Percentiles rank a stretch among this genome's conserved stretches.
Conservation (phyloP, 306 rosid genomes). For the Lotus japonicus region DNA sequence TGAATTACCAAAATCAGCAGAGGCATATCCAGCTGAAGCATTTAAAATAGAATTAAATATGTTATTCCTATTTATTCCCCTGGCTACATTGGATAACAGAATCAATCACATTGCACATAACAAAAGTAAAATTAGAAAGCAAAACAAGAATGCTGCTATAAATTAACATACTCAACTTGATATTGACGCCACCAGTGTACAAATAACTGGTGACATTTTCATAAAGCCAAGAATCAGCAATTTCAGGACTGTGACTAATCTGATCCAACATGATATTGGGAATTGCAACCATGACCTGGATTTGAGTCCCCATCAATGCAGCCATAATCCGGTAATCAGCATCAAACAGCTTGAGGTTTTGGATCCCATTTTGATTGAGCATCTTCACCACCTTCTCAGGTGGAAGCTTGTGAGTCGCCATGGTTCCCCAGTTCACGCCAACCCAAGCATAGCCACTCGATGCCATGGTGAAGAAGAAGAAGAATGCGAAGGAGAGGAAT, state of each 20-base stretch:
- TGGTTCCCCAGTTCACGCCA: conserved; percentile 92
- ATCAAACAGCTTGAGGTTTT: conserved; percentile 61
- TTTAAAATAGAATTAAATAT: neutral
- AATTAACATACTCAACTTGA: conserved; percentile 84
- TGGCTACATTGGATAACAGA: no score
- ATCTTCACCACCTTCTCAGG: conserved; percentile 57
- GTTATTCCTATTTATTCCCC: no score
- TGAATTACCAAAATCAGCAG: neutral
- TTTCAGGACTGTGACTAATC: conserved; percentile 42
- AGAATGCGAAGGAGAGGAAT: conserved; percentile 26
- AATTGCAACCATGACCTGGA: conserved; percentile 76
- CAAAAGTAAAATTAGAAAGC: neutral
- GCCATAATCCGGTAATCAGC: conserved; percentile 63
- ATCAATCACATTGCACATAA: no score
- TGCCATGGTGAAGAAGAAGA: neutral
- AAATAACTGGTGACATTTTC: conserved; percentile 58
- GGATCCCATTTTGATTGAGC: conserved; percentile 61
- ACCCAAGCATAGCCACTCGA: conserved; percentile 32
- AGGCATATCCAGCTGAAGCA: neutral
- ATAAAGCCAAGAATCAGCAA: conserved; percentile 65
- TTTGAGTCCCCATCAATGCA: conserved; percentile 49
- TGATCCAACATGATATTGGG: conserved; percentile 62
- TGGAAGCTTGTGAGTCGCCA: conserved; percentile 55
- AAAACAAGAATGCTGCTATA: no score
- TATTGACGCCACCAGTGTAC: conserved; percentile 61